Percentiles rank a stretch among this genome's conserved stretches.
phyloP scores from a whole-genome alignment of 352 stramenopile genomes.

The Phytopythium mirpurense region DNA sequence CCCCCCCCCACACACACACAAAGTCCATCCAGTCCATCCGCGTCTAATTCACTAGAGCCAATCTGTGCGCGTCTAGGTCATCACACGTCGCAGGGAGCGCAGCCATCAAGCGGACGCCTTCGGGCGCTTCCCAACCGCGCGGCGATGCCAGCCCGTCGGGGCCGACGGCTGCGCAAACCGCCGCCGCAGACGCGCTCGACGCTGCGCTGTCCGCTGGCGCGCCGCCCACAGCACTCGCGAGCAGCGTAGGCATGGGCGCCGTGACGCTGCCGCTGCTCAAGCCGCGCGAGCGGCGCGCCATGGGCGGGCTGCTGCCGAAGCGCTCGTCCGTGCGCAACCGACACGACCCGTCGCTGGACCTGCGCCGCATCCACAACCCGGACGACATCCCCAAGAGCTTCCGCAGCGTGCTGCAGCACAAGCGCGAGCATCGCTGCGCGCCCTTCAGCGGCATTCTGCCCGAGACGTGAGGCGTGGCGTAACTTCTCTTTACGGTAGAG shows the following conservation, averaged over 20 bases:
- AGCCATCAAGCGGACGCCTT: no score
- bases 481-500: no score
- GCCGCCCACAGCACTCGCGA: conserved; percentile 14
- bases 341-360: conserved; percentile 58
- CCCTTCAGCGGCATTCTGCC: conserved; percentile 30
- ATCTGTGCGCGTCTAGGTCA: no score
- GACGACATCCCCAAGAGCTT: conserved; percentile 75
- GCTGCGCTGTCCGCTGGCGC: background rate
- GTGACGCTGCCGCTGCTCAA: conserved; percentile 45
- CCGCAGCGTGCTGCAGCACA: conserved; percentile 50
- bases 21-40: no score
- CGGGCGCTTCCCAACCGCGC: no score
- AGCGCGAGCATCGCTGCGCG: conserved; percentile 26
- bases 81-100: no score
- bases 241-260: conserved; percentile 31
- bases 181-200: background rate
- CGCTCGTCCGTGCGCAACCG: conserved; percentile 54
- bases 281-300: conserved; percentile 44
- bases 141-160: no score
- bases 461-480: conserved; percentile 6
- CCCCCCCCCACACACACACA: no score
- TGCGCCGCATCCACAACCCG: conserved; percentile 64
- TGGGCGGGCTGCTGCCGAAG: conserved; percentile 68
- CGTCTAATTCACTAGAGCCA: no score
- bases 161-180: no score